Conservation (phyloP, 108 stramenopile species). For the Licmophora abbreviata region DNA sequence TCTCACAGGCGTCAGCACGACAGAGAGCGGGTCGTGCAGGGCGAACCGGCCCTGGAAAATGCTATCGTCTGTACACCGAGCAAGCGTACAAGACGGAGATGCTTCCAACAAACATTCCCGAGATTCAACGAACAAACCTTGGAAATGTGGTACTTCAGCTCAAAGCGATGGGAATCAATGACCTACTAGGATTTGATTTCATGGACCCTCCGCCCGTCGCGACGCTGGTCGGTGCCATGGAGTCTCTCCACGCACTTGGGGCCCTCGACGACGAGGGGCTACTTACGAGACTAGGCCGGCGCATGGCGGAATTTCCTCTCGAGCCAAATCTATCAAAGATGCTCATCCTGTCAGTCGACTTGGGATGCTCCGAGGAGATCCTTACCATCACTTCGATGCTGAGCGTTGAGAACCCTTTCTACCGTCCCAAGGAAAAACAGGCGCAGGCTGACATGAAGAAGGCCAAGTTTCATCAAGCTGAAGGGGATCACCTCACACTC, state of each 20-base stretch:
- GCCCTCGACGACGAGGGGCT: constrained; percentile 97
- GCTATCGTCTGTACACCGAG: constrained; percentile 97
- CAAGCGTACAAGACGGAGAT: constrained; percentile 90
- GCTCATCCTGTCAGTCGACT: constrained; percentile 89
- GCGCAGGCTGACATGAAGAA: constrained; percentile 99
- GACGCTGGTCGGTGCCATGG: constrained; percentile 94
- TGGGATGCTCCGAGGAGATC: constrained; percentile 97
- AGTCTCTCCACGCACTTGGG: constrained; percentile 90
- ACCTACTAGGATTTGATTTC: constrained; percentile 96
- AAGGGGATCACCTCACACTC: constrained; percentile 97
- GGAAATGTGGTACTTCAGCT: constrained; percentile 94
- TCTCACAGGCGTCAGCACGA: constrained; percentile 91
- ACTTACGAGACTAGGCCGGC: constrained; percentile 87
- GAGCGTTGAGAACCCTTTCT: constrained; percentile 96
- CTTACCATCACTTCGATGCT: constrained; percentile 96
- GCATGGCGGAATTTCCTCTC: constrained; percentile 99
- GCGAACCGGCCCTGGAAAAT: constrained; percentile 97
- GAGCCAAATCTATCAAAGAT: constrained; percentile 95
- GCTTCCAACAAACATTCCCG: constrained; percentile 90
- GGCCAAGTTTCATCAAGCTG: constrained; percentile 98
- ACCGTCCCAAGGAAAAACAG: constrained; percentile 97
- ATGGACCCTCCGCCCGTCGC: constrained; percentile 99
- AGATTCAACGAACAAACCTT: constrained; percentile 94
- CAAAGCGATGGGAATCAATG: constrained; percentile 97
- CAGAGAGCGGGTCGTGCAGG: constrained; percentile 96